Evolutionary conservation across 2,329 filamentous ascomycete genomes (phyloP).

Genomic region (Xylariaceae sp.): DNA sequence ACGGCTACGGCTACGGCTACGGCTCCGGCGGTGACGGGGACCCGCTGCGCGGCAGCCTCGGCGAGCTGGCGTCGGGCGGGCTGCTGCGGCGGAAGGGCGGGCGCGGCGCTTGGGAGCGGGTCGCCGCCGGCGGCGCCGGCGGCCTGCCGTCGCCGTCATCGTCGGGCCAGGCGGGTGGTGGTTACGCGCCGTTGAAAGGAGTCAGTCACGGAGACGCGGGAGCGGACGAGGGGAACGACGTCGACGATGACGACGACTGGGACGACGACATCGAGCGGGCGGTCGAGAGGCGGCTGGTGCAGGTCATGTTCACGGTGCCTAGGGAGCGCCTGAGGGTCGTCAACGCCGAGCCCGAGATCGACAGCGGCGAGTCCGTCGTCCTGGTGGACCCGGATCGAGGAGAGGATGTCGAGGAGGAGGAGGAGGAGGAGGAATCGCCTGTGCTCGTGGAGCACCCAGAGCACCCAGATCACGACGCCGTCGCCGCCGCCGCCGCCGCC

Average conservation of each 20-base stretch:
- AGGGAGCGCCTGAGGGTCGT: constrained; percentile 83
- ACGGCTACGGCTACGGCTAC: too few species aligned
- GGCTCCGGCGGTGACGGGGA: constrained; percentile 4
- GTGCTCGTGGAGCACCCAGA: background rate
- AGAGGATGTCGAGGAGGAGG: constrained; percentile 3
- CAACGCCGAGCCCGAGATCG: constrained; percentile 58
- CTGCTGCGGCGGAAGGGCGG: constrained; percentile 49
- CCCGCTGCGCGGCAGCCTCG: constrained; percentile 21
- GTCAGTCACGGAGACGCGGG: too few species aligned
- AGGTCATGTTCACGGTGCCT: constrained; percentile 90
- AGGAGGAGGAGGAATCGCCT: background rate
- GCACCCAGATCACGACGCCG: background rate
- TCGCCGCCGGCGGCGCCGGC: constrained; percentile 17
- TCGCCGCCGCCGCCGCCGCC: background rate
- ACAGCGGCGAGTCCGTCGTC: constrained; percentile 34
- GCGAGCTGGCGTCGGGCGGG: constrained; percentile 34
- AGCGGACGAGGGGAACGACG: constrained; percentile 38
- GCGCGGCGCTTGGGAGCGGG: constrained; percentile 44
- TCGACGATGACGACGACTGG: constrained; percentile 53
- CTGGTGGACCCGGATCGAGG: constrained; percentile 30
- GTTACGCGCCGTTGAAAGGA: constrained; percentile 19
- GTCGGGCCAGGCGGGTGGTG: constrained; percentile 21
- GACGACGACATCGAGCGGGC: constrained; percentile 75
- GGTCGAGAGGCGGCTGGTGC: constrained; percentile 62
- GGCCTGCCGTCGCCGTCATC: constrained; percentile 6